Evolutionary conservation across 164 flowering plant genomes (phyloP), one percentile per base, ranked within the genome.

Genomic region (Houttuynia cordata): DNA sequence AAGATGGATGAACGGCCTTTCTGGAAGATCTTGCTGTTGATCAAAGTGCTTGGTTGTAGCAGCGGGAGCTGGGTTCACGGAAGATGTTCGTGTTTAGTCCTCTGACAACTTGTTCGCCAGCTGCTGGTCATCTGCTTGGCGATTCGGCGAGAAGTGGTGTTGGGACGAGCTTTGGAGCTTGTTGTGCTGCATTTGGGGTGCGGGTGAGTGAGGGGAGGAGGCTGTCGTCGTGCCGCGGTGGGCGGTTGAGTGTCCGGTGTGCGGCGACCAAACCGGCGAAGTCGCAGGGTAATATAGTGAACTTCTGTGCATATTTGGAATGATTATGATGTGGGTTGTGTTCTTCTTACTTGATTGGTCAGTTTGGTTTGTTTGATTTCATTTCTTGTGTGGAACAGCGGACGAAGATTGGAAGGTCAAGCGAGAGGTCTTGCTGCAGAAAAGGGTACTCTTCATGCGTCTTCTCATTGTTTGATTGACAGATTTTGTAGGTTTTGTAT

Each of bases 351-450:
- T n/a, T n/a, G n/a, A n/a, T n/a, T n/a, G n/a, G n/a, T n/a, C n/a
- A n/a, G n/a, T n/a, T n/a, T n/a, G n/a, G n/a, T n/a, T n/a, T n/a
- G n/a, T n/a, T n/a, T n/a, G 2, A 30, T 2, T 30, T 30, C 37
- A 30, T 30, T 12, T 45, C 12, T 45, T 7, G 14, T 10, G 14
- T 51, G 70, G 63, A 62, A 65, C 65, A 89, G 98, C 94, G 73
- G 98, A 93, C 75, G 90, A 84, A 74, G 98, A 93, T 1, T 93
- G 98, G 98, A 87, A 81, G 73, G 72, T 50, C 24, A 93, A 90
- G 71, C 73, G 98, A 24, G 90, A 79, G 57, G 13, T 70, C 64
- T 79, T 93, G 53, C 81, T 82, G 6, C 70, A 86, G 80, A 93
- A 89, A 76, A 84, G 78, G 88, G 93, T 91, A 76, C 22, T 53